phyloP scores from a whole-genome alignment of 2,329 filamentous ascomycete species.

The Alternaria gansuensis region DNA sequence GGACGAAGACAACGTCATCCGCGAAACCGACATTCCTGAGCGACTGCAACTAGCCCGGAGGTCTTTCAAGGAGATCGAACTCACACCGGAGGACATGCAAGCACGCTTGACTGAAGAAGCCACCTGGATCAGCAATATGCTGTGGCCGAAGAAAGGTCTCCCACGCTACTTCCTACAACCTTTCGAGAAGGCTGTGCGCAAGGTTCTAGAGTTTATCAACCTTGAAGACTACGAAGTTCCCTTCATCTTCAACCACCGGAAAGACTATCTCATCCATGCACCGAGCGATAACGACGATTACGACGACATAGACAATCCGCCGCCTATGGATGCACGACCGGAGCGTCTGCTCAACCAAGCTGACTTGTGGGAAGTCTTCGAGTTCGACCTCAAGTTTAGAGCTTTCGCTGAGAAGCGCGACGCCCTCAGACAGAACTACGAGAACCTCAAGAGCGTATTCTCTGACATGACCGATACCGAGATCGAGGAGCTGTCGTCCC shows the following conservation, averaged over 20 bases:
- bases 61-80: constrained; percentile 81
- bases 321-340: constrained; percentile 76
- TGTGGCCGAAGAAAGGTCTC: constrained; percentile 87
- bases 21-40: constrained; percentile 88
- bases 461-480: constrained; percentile 73
- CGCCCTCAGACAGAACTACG: constrained; percentile 79
- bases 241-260: constrained; percentile 97
- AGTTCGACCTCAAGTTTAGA: constrained; percentile 93
- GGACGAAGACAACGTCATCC: constrained; percentile 92
- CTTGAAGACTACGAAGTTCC: constrained; percentile 94
- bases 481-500: constrained; percentile 81
- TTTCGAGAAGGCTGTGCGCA: constrained; percentile 87
- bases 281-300: constrained; percentile 69
- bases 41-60: constrained; percentile 92
- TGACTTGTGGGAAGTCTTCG: constrained; percentile 93
- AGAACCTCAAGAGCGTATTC: constrained; percentile 69
- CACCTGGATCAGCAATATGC: constrained; percentile 86
- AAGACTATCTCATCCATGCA: constrained; percentile 94
- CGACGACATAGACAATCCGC: constrained; percentile 71
- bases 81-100: constrained; percentile 77
- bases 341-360: constrained; percentile 92
- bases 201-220: constrained; percentile 94
- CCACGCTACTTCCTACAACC: constrained; percentile 76
- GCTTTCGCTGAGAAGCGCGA: constrained; percentile 93
- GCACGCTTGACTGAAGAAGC: constrained; percentile 78